phyloP scores from a whole-genome alignment of 2,329 filamentous ascomycete species.

The Sclerotinia nivalis region DNA sequence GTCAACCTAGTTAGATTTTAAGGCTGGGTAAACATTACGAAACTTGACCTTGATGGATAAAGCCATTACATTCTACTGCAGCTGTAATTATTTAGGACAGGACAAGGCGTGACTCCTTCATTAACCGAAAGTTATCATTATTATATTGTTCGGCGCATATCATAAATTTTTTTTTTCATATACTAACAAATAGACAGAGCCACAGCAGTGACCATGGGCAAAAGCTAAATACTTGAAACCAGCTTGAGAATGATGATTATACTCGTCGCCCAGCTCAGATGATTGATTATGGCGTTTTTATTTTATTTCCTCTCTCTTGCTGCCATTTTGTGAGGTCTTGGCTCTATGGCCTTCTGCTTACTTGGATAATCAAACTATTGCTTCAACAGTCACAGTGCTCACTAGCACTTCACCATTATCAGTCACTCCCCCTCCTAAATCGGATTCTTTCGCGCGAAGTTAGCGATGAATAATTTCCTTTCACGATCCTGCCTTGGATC shows the following conservation, averaged over 20 bases:
- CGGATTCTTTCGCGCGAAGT: slow-evolving; percentile 16
- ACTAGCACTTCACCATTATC: slow-evolving; percentile 2
- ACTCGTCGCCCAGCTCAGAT: slow-evolving; percentile 17
- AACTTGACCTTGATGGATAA: not conserved
- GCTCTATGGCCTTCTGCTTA: not conserved
- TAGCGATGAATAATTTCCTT: slow-evolving; percentile 22
- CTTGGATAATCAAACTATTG: slow-evolving; percentile 10
- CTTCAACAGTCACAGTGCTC: slow-evolving; percentile 6
- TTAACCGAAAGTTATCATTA: slow-evolving; percentile 13
- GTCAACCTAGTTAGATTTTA: not conserved
- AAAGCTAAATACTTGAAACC: not conserved
- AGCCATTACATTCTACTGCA: not conserved
- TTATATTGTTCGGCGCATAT: not conserved
- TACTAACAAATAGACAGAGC: not conserved
- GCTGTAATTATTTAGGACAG: slow-evolving; percentile 6
- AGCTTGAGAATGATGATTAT: slow-evolving; percentile 12
- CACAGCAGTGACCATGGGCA: not conserved
- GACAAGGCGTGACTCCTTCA: slow-evolving; percentile 11
- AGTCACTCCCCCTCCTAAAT: slow-evolving; percentile 9
- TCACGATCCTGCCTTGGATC: slow-evolving; percentile 4
- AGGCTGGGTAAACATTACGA: slow-evolving; percentile 5
- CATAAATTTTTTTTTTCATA: not conserved
- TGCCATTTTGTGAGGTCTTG: slow-evolving; percentile 1
- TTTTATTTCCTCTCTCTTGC: slow-evolving; percentile 5
- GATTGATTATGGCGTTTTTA: slow-evolving; percentile 11